Conservation (phyloP, 768 basidiomycete species). For the Cubamyces lactineus region DNA sequence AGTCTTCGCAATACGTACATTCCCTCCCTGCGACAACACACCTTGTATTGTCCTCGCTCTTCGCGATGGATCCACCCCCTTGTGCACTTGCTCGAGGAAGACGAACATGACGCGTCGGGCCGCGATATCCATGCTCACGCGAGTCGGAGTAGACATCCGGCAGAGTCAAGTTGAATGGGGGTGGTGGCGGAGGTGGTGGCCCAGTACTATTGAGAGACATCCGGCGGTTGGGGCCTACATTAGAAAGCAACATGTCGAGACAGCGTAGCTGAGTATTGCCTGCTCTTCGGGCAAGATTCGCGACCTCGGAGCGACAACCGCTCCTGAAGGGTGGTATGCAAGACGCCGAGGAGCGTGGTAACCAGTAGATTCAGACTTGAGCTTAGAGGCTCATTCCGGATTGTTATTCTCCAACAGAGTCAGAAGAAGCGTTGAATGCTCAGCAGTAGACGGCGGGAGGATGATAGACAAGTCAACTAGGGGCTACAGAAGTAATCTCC, state of each 20-base stretch:
- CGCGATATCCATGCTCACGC: constrained; percentile 47
- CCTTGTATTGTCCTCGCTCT: constrained; percentile 63
- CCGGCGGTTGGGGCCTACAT: constrained; percentile 10
- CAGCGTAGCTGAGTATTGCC: not conserved
- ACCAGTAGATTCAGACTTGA: too few species aligned
- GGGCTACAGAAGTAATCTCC: too few species aligned
- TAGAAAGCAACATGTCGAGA: constrained; percentile 7
- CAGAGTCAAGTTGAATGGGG: constrained; percentile 9
- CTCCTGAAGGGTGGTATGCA: too few species aligned
- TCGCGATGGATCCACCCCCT: constrained; percentile 70
- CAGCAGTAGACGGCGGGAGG: too few species aligned
- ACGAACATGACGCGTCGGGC: constrained; percentile 56
- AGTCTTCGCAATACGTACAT: constrained; percentile 46
- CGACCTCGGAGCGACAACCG: too few species aligned
- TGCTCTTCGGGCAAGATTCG: too few species aligned
- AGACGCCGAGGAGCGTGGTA: too few species aligned
- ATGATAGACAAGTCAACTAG: too few species aligned
- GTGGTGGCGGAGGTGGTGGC: not conserved
- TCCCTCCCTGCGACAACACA: constrained; percentile 82
- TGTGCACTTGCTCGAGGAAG: constrained; percentile 58
- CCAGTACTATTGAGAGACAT: constrained; percentile 5
- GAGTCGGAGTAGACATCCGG: constrained; percentile 45
- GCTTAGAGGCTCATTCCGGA: too few species aligned
- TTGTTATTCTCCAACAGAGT: too few species aligned
- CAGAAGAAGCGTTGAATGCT: too few species aligned